Percentiles rank a stretch among this genome's conserved stretches.
phyloP scores from a whole-genome alignment of 2,329 filamentous ascomycete genomes.

The Aspergillus pseudoglaucus region DNA sequence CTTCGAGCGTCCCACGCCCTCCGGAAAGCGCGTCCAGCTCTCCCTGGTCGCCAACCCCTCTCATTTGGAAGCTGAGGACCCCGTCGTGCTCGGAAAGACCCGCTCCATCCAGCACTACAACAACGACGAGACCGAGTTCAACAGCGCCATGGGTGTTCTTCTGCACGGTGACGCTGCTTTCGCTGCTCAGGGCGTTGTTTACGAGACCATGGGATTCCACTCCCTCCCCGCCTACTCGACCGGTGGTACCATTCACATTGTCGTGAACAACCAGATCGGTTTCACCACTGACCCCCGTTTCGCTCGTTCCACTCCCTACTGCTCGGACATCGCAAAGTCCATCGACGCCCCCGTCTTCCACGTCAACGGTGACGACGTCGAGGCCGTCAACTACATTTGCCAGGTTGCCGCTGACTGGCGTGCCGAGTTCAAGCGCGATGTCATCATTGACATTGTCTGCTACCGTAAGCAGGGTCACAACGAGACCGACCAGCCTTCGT shows the following conservation, averaged over 20 bases:
- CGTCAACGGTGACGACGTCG: slow-evolving; percentile 96
- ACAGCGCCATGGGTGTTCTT: slow-evolving; percentile 88
- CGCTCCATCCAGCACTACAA: slow-evolving; percentile 99
- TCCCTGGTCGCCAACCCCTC: slow-evolving; percentile 98
- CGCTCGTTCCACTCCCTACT: slow-evolving; percentile 95
- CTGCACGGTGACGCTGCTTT: slow-evolving; percentile 97
- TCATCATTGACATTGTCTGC: slow-evolving; percentile 96
- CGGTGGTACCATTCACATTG: slow-evolving; percentile 90
- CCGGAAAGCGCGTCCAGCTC: slow-evolving; percentile 97
- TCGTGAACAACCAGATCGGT: slow-evolving; percentile 99
- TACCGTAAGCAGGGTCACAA: slow-evolving; percentile 99
- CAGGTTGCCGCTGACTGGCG: slow-evolving; percentile 97
- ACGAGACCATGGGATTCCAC: slow-evolving; percentile 97
- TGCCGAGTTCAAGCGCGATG: slow-evolving; percentile 96
- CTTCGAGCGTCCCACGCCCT: slow-evolving; percentile 96
- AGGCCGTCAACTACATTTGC: slow-evolving; percentile 97
- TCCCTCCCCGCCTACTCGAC: slow-evolving; percentile 93
- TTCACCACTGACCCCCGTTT: slow-evolving; percentile 98
- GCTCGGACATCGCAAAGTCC: slow-evolving; percentile 97
- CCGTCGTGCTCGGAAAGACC: slow-evolving; percentile 94
- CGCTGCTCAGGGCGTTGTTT: slow-evolving; percentile 92
- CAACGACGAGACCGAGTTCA: slow-evolving; percentile 84
- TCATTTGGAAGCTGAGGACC: slow-evolving; percentile 95
- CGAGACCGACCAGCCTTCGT: slow-evolving; percentile 97
- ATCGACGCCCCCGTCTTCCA: slow-evolving; percentile 99